These are phyloP conservation scores for Schrenkiella parvula DNA, from an alignment of 345 rosid genomes.

Conservation along the genomic window DNA sequence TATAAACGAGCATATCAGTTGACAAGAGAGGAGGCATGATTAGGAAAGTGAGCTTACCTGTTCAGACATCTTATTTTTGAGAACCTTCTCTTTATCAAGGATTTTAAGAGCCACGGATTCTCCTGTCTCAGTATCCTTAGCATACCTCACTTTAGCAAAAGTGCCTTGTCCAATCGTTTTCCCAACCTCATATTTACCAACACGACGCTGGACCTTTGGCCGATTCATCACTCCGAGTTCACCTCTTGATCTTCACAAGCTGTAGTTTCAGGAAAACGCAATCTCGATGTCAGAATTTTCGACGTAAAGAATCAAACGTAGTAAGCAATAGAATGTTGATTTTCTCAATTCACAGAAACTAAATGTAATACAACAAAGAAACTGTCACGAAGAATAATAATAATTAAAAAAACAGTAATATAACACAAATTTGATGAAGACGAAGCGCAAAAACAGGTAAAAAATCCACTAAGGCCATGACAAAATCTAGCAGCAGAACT, in stretches of 20 bases:
- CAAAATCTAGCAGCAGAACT: slow-evolving; percentile 2
- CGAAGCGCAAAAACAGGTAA: neutral
- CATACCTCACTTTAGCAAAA: slow-evolving; percentile 95
- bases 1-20: no score
- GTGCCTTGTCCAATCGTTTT: slow-evolving; percentile 94
- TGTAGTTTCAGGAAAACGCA: neutral
- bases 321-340: neutral
- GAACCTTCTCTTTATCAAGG: slow-evolving; percentile 91
- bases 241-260: slow-evolving; percentile 7
- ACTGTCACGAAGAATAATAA: neutral
- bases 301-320: neutral
- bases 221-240: slow-evolving; percentile 23
- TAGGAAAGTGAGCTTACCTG: slow-evolving; percentile 46
- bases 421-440: neutral
- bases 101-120: slow-evolving; percentile 90
- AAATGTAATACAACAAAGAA: neutral
- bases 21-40: neutral
- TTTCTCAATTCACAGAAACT: neutral
- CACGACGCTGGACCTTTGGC: slow-evolving; percentile 64
- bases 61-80: slow-evolving; percentile 91
- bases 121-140: slow-evolving; percentile 59
- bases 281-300: neutral
- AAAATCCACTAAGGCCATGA: neutral
- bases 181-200: slow-evolving; percentile 92
- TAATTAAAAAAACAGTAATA: neutral